Conservation (phyloP, 192 early-diverging fungal genomes). For the Backusella westeae region DNA sequence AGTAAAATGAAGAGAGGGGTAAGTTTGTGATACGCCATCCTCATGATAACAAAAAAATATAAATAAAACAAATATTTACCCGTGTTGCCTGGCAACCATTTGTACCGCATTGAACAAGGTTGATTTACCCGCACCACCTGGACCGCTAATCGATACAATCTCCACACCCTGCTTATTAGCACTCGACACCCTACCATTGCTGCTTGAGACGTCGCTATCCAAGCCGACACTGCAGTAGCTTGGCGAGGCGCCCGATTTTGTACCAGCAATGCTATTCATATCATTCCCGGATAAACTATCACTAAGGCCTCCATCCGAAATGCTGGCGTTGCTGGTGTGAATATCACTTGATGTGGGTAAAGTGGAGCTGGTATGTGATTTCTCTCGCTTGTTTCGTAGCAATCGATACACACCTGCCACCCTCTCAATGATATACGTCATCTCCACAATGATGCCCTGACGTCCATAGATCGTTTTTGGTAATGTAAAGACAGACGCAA, state of each 20-base stretch:
- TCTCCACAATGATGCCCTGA: slow-evolving; percentile 21
- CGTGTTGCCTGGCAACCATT: slow-evolving; percentile 27
- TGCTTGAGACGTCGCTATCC: slow-evolving; percentile 23
- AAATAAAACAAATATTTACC: slow-evolving; percentile 11
- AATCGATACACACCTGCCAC: slow-evolving; percentile 15
- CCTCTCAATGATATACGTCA: slow-evolving; percentile 22
- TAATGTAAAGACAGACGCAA: slow-evolving; percentile 36
- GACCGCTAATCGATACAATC: slow-evolving; percentile 26
- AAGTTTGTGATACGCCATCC: background rate
- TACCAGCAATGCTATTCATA: background rate
- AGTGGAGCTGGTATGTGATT: slow-evolving; percentile 12
- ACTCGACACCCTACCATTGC: background rate
- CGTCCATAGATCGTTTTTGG: slow-evolving; percentile 31
- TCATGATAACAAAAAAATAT: background rate
- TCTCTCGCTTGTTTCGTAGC: background rate
- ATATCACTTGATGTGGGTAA: slow-evolving; percentile 6
- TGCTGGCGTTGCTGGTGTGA: background rate
- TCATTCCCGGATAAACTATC: slow-evolving; percentile 10
- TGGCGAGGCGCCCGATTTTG: slow-evolving; percentile 8
- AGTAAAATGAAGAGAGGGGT: background rate
- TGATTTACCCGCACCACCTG: slow-evolving; percentile 33
- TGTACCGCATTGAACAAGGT: slow-evolving; percentile 29
- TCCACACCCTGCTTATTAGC: slow-evolving; percentile 11
- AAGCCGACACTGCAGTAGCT: slow-evolving; percentile 17
- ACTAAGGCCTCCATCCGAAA: background rate